Evolutionary conservation across 192 early-diverging fungal genomes (phyloP), one percentile per base, ranked within the genome.

Genomic region (Lobosporangium transversale): DNA sequence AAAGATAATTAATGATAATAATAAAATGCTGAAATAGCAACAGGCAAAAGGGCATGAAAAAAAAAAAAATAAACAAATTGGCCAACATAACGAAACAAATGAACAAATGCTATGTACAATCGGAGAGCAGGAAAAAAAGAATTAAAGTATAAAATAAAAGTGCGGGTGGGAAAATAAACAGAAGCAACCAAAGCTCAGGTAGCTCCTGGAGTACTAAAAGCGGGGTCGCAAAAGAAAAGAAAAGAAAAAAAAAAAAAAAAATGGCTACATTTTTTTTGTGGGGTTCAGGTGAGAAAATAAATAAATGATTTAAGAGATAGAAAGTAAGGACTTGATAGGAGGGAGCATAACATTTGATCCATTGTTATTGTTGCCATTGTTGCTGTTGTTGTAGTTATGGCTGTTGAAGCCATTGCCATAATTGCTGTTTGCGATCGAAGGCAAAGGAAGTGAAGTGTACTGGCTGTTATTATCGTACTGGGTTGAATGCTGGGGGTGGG

Each of bases 281-380:
- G 44, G 44, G 63, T 55, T 66, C 42, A 15, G 55, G 48, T 52
- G 50, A 61, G 55, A 61, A 69, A 61, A 53, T 35, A 30, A 61
- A 37, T 36, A 55, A 31, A 48, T 65, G n/a, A n/a, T n/a, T n/a
- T 33, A 76, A 29, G 36, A 53, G 37, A 30, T 62, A 31, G 63
- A 65, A 47, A 76, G 58, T n/a, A 76, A 65, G 18, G 63, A 66
- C 26, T 58, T 62, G 21, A 76, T 76, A 23, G 73, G 73, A 20
- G 73, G 73, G n/a, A 76, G 59, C 59, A 62, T 66, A 30, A 76
- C 45, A n/a, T 67, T 65, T 49, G 73, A 76, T 76, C 71, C 71
- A 30, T 60, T 44, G 51, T 29, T 49, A 44, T 37, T 43, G 57
- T 32, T 60, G 66, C 32, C 32, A 37, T 42, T 15, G n/a, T 54